These are phyloP conservation scores for Eucalyptus marginata DNA, from an alignment of 345 rosid species.

Conservation along the genomic window DNA sequence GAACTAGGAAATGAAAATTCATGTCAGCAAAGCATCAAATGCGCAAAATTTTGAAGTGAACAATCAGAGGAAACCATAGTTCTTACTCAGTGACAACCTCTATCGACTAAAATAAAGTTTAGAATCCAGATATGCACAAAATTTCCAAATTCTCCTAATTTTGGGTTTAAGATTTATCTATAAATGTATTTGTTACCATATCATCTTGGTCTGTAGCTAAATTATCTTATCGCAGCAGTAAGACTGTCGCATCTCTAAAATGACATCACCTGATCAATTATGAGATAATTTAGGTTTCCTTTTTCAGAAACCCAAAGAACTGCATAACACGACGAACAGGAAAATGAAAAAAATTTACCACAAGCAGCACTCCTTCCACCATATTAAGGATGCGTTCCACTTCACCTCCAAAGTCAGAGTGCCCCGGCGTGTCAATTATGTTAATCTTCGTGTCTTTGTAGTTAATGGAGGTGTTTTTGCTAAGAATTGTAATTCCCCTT, in stretches of 20 bases:
- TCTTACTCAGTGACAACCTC: neutral
- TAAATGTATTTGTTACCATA: neutral
- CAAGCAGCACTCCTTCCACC: conserved; percentile 98
- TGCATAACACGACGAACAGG: neutral
- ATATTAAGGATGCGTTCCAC: conserved; percentile 97
- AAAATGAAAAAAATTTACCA: conserved; percentile 38
- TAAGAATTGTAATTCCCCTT: conserved; percentile 91
- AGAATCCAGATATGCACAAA: neutral
- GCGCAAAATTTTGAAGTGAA: neutral
- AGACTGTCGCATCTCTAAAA: neutral
- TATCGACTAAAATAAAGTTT: neutral
- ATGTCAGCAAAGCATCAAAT: neutral
- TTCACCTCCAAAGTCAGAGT: conserved; percentile 99
- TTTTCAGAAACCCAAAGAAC: neutral
- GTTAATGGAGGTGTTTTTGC: conserved; percentile 91
- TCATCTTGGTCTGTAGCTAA: neutral
- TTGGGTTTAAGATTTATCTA: neutral
- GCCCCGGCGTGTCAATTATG: conserved; percentile 97
- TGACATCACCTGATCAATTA: neutral
- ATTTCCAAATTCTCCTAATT: neutral
- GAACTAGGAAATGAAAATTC: neutral
- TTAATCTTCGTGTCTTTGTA: conserved; percentile 82
- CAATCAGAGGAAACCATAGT: neutral
- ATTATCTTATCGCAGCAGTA: neutral
- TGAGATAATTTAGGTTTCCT: neutral